Conservation (phyloP, 225 moss, liverwort and hornwort genomes). For the Marchantia paleacea region DNA sequence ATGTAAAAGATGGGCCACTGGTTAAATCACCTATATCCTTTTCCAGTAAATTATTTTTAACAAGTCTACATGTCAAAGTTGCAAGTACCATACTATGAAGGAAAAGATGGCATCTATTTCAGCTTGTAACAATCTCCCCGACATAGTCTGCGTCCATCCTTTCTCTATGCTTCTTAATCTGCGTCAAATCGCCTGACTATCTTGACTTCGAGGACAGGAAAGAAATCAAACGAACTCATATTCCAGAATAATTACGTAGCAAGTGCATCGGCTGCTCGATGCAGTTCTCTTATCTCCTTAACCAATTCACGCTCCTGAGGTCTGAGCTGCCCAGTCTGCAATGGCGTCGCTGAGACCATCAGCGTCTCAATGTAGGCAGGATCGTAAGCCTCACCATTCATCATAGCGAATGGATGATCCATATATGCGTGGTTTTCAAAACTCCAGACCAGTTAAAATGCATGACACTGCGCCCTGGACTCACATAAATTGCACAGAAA, state of each 20-base stretch:
- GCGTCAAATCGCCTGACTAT: neutral
- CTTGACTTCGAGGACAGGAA: too few relatives aligned
- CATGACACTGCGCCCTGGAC: neutral
- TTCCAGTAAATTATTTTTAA: neutral
- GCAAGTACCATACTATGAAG: neutral
- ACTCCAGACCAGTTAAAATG: neutral
- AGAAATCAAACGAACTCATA: too few relatives aligned
- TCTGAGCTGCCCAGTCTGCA: slow-evolving; percentile 24
- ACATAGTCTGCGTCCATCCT: neutral
- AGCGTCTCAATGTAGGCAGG: neutral
- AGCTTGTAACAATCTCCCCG: neutral
- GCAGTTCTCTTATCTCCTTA: slow-evolving; percentile 64
- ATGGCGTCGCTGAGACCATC: neutral
- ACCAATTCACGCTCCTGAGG: slow-evolving; percentile 50
- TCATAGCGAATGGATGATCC: too few relatives aligned
- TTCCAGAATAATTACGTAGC: slow-evolving; percentile 44
- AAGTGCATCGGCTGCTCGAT: slow-evolving; percentile 60
- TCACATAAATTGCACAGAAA: neutral
- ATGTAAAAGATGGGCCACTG: neutral
- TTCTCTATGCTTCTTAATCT: neutral
- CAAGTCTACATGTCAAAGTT: neutral
- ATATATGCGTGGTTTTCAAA: neutral
- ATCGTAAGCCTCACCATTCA: neutral
- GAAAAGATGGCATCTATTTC: neutral
- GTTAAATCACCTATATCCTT: neutral